Evolutionary conservation across 1,284 basidiomycete species (phyloP).

Genomic region (Trametes versicolor): DNA sequence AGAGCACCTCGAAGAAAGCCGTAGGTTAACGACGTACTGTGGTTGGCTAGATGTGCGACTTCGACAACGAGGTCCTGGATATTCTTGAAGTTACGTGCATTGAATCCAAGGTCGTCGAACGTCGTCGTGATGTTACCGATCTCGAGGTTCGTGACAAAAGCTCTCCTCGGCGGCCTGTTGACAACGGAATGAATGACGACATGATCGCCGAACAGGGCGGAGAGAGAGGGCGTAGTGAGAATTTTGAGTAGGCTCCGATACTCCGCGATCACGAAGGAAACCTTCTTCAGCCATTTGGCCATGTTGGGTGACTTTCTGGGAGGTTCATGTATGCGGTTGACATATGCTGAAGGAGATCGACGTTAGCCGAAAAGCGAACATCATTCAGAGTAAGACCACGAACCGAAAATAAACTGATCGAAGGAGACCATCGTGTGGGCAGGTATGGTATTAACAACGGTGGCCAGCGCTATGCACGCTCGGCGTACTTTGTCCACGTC

Average conservation of each 20-base stretch:
- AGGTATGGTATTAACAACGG: not conserved
- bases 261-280: not conserved
- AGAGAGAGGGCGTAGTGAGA: not conserved
- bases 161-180: not conserved
- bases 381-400: not conserved
- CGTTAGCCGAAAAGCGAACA: not conserved
- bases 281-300: slow-evolving; percentile 3
- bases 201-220: slow-evolving; percentile 1
- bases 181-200: not conserved
- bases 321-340: not conserved
- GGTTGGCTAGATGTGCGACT: not conserved
- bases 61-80: not conserved
- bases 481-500: not conserved
- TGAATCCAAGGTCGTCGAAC: not conserved
- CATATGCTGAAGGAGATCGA: not conserved
- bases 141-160: slow-evolving; percentile 1
- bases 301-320: not conserved
- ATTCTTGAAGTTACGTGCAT: not conserved
- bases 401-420: not conserved
- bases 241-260: not conserved
- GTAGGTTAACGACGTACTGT: not conserved
- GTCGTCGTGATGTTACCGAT: not conserved
- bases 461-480: not conserved
- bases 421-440: not conserved
- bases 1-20: not conserved